phyloP scores from a whole-genome alignment of 345 rosid species.

The Mallotus nudiflorus region DNA sequence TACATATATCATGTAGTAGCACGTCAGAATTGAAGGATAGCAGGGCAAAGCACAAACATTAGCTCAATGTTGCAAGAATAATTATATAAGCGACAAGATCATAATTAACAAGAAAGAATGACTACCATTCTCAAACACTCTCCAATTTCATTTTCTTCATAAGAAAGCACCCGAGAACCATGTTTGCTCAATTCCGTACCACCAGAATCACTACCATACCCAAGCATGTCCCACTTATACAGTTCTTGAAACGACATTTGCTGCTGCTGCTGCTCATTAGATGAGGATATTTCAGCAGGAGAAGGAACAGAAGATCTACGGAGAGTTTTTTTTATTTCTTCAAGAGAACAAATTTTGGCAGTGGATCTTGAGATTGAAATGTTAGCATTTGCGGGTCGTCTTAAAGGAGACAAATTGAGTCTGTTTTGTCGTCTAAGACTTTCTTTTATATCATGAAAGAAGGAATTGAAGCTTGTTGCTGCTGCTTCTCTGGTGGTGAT shows the following conservation, averaged over 20 bases:
- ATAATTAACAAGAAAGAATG: slow-evolving; percentile 4
- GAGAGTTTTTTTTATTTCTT: slow-evolving; percentile 48
- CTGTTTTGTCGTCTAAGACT: slow-evolving; percentile 38
- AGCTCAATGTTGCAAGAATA: not conserved
- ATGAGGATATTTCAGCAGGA: slow-evolving; percentile 9
- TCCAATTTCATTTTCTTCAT: slow-evolving; percentile 33
- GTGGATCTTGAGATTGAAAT: not conserved
- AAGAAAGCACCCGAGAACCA: not conserved
- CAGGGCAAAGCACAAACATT: too few species aligned
- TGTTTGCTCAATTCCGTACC: not conserved
- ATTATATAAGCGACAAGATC: slow-evolving; percentile 1
- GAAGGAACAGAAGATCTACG: slow-evolving; percentile 38
- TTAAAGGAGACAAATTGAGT: not conserved
- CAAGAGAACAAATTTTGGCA: slow-evolving; percentile 7
- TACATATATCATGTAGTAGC: too few species aligned
- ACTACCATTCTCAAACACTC: slow-evolving; percentile 31
- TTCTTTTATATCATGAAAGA: slow-evolving; percentile 53
- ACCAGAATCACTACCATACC: not conserved
- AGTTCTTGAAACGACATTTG: slow-evolving; percentile 44
- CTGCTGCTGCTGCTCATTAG: slow-evolving; percentile 3
- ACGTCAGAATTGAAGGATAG: not conserved
- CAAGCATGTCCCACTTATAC: slow-evolving; percentile 31
- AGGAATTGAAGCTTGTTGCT: slow-evolving; percentile 27
- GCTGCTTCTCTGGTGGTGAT: not conserved
- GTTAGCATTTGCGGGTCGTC: not conserved